Percentiles rank a stretch among this genome's conserved stretches.
Evolutionary conservation across 148 eudicot genomes (phyloP).

Genomic region (Fagopyrum homotropicum): DNA sequence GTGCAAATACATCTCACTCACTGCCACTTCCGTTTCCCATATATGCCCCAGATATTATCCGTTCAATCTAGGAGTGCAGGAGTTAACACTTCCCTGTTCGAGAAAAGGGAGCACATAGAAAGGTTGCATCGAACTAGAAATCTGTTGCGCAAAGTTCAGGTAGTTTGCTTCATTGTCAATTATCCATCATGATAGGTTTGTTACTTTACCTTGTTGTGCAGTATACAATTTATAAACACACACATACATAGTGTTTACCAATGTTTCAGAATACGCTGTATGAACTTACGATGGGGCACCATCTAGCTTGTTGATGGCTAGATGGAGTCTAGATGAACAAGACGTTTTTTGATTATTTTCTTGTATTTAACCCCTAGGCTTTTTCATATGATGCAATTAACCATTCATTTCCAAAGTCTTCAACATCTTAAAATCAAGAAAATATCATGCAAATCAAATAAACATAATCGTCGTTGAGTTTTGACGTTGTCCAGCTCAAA

Average conservation of each 20-base stretch:
- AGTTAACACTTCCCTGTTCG: constrained; percentile 86
- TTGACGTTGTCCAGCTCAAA: too few species aligned
- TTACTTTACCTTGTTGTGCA: neutral
- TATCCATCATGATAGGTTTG: neutral
- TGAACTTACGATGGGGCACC: too few species aligned
- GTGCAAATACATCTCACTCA: neutral
- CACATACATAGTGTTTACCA: neutral
- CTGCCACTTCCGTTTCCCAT: constrained; percentile 8
- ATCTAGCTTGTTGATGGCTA: too few species aligned
- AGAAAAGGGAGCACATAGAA: constrained; percentile 95
- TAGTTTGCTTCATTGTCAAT: constrained; percentile 21
- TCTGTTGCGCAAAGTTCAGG: constrained; percentile 98
- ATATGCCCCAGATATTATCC: constrained; percentile 55
- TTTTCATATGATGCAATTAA: too few species aligned
- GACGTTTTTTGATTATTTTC: too few species aligned
- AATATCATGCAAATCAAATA: too few species aligned
- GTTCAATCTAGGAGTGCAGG: constrained; percentile 99
- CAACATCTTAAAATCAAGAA: too few species aligned
- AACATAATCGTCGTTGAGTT: too few species aligned
- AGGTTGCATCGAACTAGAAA: constrained; percentile 92
- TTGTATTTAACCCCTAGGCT: too few species aligned
- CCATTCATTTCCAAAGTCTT: too few species aligned
- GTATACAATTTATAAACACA: neutral
- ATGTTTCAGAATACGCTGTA: too few species aligned
- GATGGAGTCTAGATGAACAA: too few species aligned